Evolutionary conservation across 176 grass and related monocot species (phyloP).

Genomic region (Phyllostachys edulis): DNA sequence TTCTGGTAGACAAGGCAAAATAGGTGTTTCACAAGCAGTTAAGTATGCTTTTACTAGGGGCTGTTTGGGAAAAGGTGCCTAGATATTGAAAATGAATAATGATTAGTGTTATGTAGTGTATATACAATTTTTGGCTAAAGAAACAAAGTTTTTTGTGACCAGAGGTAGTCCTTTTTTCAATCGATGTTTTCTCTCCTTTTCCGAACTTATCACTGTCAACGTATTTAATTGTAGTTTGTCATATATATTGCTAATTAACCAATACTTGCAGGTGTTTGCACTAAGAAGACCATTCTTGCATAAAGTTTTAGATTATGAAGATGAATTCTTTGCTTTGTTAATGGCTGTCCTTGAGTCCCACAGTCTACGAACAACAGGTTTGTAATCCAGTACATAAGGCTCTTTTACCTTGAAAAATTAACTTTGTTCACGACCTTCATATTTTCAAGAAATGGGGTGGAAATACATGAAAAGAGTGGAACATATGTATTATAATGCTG

Average conservation of each 20-base stretch:
- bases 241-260: background rate
- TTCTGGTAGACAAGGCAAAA: background rate
- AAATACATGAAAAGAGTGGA: background rate
- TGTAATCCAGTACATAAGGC: background rate
- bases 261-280: constrained; percentile 69
- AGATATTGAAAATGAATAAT: background rate
- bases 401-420: background rate
- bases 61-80: background rate
- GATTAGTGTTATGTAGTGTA: background rate
- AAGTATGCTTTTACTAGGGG: background rate
- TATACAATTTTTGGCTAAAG: background rate
- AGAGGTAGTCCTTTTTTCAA: background rate
- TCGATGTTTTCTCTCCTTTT: constrained; percentile 8
- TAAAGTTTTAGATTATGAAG: constrained; percentile 93
- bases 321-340: constrained; percentile 92
- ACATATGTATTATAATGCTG: background rate
- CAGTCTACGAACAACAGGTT: constrained; percentile 90
- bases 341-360: constrained; percentile 96
- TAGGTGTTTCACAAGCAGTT: background rate
- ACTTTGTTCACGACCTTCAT: constrained; percentile 1
- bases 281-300: constrained; percentile 86
- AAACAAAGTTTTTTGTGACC: background rate
- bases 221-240: constrained; percentile 13
- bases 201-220: background rate
- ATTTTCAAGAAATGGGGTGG: background rate